Evolutionary conservation across 371 early-diverging fungal genomes (phyloP).

Genomic region (Syncephalis plumigaleata): DNA sequence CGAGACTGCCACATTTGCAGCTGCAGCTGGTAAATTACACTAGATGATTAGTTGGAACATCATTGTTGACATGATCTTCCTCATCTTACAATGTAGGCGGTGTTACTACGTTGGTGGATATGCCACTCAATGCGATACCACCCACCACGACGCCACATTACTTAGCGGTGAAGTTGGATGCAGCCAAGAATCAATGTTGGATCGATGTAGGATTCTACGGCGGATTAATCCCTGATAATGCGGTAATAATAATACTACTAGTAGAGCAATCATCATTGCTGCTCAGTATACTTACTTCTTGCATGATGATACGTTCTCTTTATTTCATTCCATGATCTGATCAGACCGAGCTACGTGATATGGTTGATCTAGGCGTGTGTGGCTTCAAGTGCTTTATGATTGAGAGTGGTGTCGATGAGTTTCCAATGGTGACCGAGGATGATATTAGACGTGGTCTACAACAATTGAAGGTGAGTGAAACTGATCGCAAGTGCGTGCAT

Average conservation of each 20-base stretch:
- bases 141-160: slow-evolving; percentile 58
- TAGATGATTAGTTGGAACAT: not conserved
- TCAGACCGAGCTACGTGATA: slow-evolving; percentile 26
- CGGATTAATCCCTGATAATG: slow-evolving; percentile 61
- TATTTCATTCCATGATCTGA: too few relatives aligned
- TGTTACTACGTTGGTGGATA: slow-evolving; percentile 60
- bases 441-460: slow-evolving; percentile 51
- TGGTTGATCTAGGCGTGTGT: slow-evolving; percentile 48
- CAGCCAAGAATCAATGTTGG: slow-evolving; percentile 46
- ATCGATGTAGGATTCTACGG: slow-evolving; percentile 72
- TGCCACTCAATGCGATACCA: slow-evolving; percentile 78
- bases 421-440: slow-evolving; percentile 56
- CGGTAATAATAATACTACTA: slow-evolving; percentile 2
- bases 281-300: too few relatives aligned
- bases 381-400: slow-evolving; percentile 77
- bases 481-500: not conserved
- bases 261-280: too few relatives aligned
- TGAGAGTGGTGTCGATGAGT: slow-evolving; percentile 71
- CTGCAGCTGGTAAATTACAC: slow-evolving; percentile 34
- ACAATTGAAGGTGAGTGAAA: slow-evolving; percentile 17
- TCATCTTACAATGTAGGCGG: slow-evolving; percentile 23
- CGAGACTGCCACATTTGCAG: slow-evolving; percentile 59
- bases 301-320: slow-evolving; percentile 6
- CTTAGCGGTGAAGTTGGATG: slow-evolving; percentile 37
- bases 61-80: not conserved